Evolutionary conservation across 75 land plant species (phyloP), one percentile per base, ranked within the genome.

Genomic region (Chamaecyparis obtusa): DNA sequence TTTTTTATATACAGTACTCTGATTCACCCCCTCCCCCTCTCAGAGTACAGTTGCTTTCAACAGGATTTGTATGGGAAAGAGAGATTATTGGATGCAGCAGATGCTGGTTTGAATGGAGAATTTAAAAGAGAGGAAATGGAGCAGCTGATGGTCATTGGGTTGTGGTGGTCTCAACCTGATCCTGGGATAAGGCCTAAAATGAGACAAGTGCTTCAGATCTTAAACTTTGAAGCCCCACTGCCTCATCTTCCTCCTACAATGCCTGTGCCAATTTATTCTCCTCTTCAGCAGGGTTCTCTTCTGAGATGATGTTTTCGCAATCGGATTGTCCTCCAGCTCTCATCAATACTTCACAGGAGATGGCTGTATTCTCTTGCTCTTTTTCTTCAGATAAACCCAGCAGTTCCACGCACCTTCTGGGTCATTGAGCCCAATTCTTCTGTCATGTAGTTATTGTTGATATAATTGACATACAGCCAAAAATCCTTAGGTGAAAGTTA

Each of bases 91-190:
- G 37, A 85, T n/a, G 89, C 87, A 2, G 88, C 85, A 43, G 89
- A 91, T 37, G 43, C 84, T 93, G 39, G 90, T 51, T 51, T 35
- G n/a, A 93, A 90, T 17, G 55, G 55, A 51, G 88, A 67, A 14
- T 89, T 87, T 46, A 85, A 88, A 24, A 27, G 41, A 75, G 72
- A 41, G 77, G 94, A 96, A 86, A 90, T 94, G 94, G 88, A 86
- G 88, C 78, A 89, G 74, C 36, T 92, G 89, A 85, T 96, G 14
- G 85, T 86, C 72, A 90, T 96, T 17, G 96, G 95, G 46, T 88
- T 96, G 10, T 85, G 86, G 37, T 94, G 96, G 51, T 90, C 85
- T 49, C 93, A 96, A 60, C 95, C 95, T 15, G 90, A 94, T 64
- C 81, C 89, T 30, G 84, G 77, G 67, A 72, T 84, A 33, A 90